A percentile compares a stretch with the other conserved stretches of the same genome.
phyloP scores from a whole-genome alignment of 257 asterid species.

The Anisodus acutangulus region DNA sequence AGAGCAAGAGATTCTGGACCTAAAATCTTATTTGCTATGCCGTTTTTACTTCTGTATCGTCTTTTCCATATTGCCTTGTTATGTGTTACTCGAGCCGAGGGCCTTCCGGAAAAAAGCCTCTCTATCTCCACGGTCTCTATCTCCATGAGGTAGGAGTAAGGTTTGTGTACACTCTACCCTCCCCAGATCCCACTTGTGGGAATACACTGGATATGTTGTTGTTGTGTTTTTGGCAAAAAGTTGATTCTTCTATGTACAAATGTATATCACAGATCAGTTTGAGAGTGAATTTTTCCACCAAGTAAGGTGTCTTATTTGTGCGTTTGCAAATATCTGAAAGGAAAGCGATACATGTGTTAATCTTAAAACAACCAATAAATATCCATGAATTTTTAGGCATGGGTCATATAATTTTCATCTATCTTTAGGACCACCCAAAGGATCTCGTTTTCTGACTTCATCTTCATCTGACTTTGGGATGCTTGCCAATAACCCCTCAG shows the following conservation, averaged over 20 bases:
- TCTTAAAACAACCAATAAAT: background rate
- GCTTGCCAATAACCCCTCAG: background rate
- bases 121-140: too few species aligned
- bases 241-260: background rate
- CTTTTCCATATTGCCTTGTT: too few species aligned
- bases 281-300: background rate
- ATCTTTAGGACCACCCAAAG: background rate
- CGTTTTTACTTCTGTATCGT: too few species aligned
- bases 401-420: background rate
- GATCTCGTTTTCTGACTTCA: constrained; percentile 8
- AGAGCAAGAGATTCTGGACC: background rate
- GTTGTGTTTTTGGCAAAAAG: background rate
- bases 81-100: too few species aligned
- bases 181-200: too few species aligned
- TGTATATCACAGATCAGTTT: background rate
- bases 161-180: too few species aligned
- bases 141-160: too few species aligned
- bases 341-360: background rate
- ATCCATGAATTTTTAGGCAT: background rate
- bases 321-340: background rate
- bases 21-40: background rate
- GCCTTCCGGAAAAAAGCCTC: too few species aligned
- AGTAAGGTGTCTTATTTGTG: background rate
- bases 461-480: constrained; percentile 13
- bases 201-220: too few species aligned